A percentile compares a stretch with the other conserved stretches of the same genome.
Evolutionary conservation across 2,329 filamentous ascomycete genomes (phyloP).

Genomic region (Bisporella sp.): DNA sequence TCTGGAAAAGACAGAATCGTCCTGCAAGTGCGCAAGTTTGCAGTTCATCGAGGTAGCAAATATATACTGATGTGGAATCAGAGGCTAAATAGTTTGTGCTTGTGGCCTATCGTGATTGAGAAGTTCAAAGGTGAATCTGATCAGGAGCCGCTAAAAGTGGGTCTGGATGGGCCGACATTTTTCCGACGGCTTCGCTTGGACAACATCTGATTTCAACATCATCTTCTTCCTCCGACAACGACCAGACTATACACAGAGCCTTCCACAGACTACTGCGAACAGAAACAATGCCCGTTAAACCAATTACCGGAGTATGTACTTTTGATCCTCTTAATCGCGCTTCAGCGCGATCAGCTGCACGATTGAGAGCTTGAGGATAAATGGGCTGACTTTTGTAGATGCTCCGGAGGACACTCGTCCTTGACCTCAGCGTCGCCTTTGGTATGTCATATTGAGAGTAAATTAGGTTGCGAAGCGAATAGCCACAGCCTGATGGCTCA

Average conservation of each 20-base stretch:
- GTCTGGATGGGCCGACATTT: too few species aligned
- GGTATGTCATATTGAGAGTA: constrained; percentile 33
- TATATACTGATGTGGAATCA: too few species aligned
- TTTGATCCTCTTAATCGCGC: neutral
- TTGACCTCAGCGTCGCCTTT: constrained; percentile 49
- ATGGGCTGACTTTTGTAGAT: constrained; percentile 36
- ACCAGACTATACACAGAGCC: constrained; percentile 16
- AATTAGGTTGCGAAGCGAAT: neutral
- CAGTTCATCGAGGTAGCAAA: neutral
- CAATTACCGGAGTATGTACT: constrained; percentile 30
- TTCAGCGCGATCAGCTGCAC: neutral
- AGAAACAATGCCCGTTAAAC: constrained; percentile 27
- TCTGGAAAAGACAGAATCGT: neutral
- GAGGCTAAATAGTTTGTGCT: too few species aligned
- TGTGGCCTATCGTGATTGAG: too few species aligned
- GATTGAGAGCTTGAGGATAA: constrained; percentile 9
- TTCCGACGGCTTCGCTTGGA: neutral
- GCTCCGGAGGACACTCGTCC: constrained; percentile 50
- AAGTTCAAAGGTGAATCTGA: too few species aligned
- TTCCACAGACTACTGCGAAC: constrained; percentile 12
- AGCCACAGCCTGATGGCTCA: too few species aligned
- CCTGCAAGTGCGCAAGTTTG: neutral
- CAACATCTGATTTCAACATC: constrained; percentile 17
- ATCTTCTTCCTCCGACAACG: constrained; percentile 11
- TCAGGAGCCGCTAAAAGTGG: too few species aligned